Percentiles rank a stretch among this genome's conserved stretches.
Evolutionary conservation across 768 basidiomycete genomes (phyloP).

Genomic region (Panaeolus cyanescens): DNA sequence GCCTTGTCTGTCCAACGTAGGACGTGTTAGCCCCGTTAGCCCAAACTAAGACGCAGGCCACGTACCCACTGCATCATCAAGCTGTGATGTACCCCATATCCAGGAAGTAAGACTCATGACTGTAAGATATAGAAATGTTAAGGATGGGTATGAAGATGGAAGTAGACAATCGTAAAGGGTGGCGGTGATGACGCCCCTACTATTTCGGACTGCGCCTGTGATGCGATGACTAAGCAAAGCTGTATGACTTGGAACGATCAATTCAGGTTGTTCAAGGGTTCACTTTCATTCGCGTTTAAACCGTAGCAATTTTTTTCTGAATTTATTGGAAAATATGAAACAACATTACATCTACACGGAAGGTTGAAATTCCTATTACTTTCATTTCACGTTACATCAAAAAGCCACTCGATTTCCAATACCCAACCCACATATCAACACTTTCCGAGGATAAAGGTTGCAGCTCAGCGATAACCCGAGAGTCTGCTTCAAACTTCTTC

Average conservation of each 20-base stretch:
- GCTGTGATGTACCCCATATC: constrained; percentile 82
- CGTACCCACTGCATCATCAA: constrained; percentile 80
- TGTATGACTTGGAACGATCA: background rate
- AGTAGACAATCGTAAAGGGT: background rate
- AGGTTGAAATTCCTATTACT: background rate
- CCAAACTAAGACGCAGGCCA: constrained; percentile 8
- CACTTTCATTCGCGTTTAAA: too few relatives aligned
- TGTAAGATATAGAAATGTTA: background rate
- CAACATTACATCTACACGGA: too few relatives aligned
- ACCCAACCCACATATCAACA: constrained; percentile 34
- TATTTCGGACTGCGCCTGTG: constrained; percentile 4
- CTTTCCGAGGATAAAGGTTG: constrained; percentile 23
- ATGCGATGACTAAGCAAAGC: background rate
- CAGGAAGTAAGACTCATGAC: constrained; percentile 64
- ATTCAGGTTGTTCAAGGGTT: too few relatives aligned
- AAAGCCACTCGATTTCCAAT: constrained; percentile 28
- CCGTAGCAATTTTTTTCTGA: too few relatives aligned
- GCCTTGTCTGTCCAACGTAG: constrained; percentile 71
- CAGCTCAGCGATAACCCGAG: constrained; percentile 32
- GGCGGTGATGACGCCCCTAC: constrained; percentile 6
- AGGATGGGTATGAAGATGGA: background rate
- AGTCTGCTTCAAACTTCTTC: constrained; percentile 26
- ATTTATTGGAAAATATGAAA: too few relatives aligned
- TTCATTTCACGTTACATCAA: background rate
- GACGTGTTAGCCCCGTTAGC: background rate